Evolutionary conservation across 805 yeast species (phyloP).

Genomic region (Candida nanaspora): DNA sequence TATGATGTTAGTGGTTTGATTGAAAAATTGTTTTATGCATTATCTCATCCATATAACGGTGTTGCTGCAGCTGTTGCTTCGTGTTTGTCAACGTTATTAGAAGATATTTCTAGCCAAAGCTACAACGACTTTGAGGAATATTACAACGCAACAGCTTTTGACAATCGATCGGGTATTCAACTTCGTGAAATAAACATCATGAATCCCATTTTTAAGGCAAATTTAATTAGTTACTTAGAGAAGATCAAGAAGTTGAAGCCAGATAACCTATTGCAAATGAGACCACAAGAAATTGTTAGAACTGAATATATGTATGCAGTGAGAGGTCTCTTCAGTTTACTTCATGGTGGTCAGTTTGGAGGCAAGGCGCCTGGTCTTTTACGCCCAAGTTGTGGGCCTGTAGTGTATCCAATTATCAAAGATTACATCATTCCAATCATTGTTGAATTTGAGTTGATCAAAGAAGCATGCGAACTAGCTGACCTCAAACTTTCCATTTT

Average conservation of each 20-base stretch:
- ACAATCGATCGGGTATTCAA: conserved; percentile 26
- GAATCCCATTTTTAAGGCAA: conserved; percentile 24
- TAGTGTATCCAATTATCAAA: conserved; percentile 38
- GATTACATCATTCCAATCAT: conserved; percentile 62
- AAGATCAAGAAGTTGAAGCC: conserved; percentile 31
- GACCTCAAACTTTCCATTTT: conserved; percentile 46
- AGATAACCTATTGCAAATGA: conserved; percentile 18
- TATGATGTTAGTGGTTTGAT: conserved; percentile 40
- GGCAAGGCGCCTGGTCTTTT: conserved; percentile 37
- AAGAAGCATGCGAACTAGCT: conserved; percentile 75
- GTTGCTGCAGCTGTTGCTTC: conserved; percentile 67
- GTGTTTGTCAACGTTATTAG: conserved; percentile 35
- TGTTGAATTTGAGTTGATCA: conserved; percentile 53
- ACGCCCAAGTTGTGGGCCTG: conserved; percentile 15
- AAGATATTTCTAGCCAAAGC: conserved; percentile 10
- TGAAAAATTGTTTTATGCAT: conserved; percentile 35
- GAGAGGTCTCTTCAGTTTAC: conserved; percentile 34
- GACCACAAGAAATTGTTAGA: conserved; percentile 50
- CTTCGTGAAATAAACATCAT: conserved; percentile 18
- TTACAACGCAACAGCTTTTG: background rate
- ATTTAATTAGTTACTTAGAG: conserved; percentile 37
- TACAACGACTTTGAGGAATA: conserved; percentile 22
- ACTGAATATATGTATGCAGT: conserved; percentile 58
- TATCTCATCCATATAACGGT: conserved; percentile 64
- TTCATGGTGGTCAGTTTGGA: background rate